Percentiles rank a stretch among this genome's conserved stretches.
These are phyloP conservation scores for Pichia deserticola DNA, from an alignment of 805 yeast genomes.

Conservation along the genomic window DNA sequence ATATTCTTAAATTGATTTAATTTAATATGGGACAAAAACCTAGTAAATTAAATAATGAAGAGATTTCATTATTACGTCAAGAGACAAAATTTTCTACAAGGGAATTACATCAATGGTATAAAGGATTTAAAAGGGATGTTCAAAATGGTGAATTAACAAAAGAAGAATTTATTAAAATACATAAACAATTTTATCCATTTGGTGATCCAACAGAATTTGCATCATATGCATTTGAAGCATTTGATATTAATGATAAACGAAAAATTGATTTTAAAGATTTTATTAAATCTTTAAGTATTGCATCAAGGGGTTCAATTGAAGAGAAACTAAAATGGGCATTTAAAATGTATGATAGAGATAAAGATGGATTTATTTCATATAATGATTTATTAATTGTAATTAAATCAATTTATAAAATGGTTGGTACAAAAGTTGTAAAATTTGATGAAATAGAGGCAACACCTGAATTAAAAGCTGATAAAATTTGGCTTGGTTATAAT, in stretches of 20 bases:
- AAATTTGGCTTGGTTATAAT: constrained; percentile 48
- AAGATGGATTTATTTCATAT: constrained; percentile 67
- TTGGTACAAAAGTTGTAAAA: constrained; percentile 80
- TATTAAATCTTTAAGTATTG: constrained; percentile 76
- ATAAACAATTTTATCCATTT: constrained; percentile 95
- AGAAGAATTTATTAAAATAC: constrained; percentile 84
- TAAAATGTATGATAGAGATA: constrained; percentile 75
- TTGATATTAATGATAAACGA: constrained; percentile 76
- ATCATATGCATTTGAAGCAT: constrained; percentile 77
- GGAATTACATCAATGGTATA: constrained; percentile 97
- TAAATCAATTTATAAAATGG: constrained; percentile 85
- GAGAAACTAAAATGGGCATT: constrained; percentile 90
- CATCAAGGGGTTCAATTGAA: constrained; percentile 76
- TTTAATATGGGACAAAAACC: constrained; percentile 79
- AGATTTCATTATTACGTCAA: constrained; percentile 69
- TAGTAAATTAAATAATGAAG: constrained; percentile 87
- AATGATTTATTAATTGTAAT: constrained; percentile 77
- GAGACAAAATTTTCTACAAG: constrained; percentile 89
- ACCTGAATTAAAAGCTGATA: constrained; percentile 79
- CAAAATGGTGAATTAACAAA: constrained; percentile 83
- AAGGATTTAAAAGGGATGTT: constrained; percentile 90
- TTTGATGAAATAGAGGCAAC: constrained; percentile 85
- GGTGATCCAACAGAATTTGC: constrained; percentile 95
- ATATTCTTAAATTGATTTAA: too few species aligned
- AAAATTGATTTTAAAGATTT: constrained; percentile 88